These are phyloP conservation scores for Przewalskia tangutica DNA, from an alignment of 257 asterid species.

Conservation along the genomic window DNA sequence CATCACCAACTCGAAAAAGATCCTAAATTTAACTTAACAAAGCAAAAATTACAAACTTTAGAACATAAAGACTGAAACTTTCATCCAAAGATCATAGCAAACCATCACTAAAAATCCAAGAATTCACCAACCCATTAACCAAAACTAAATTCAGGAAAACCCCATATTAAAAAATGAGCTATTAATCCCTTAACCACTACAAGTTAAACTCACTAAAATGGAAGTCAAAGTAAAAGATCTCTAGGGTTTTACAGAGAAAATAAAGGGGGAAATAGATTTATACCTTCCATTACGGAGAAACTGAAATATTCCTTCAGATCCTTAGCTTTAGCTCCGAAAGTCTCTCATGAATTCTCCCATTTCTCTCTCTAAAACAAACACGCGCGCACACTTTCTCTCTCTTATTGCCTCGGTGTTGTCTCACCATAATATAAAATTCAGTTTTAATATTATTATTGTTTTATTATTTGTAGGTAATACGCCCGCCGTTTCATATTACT, in stretches of 20 bases:
- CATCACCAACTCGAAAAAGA: too few relatives aligned
- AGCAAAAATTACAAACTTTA: background rate
- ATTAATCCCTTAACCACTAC: background rate
- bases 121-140: background rate
- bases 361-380: background rate
- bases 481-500: too few relatives aligned
- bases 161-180: background rate
- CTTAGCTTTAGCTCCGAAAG: background rate
- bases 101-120: background rate
- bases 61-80: background rate
- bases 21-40: background rate
- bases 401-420: background rate
- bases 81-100: background rate
- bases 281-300: conserved; percentile 8
- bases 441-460: background rate
- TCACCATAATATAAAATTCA: background rate
- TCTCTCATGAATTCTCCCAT: background rate
- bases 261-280: background rate
- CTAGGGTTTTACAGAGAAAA: conserved; percentile 7
- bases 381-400: background rate
- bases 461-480: background rate
- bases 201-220: background rate
- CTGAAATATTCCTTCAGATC: background rate
- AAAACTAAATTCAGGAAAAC: background rate
- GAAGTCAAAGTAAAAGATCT: conserved; percentile 1